A percentile compares a stretch with the other conserved stretches of the same genome.
Conservation (phyloP, 768 basidiomycete genomes). For the Pisolithus marmoratus region DNA sequence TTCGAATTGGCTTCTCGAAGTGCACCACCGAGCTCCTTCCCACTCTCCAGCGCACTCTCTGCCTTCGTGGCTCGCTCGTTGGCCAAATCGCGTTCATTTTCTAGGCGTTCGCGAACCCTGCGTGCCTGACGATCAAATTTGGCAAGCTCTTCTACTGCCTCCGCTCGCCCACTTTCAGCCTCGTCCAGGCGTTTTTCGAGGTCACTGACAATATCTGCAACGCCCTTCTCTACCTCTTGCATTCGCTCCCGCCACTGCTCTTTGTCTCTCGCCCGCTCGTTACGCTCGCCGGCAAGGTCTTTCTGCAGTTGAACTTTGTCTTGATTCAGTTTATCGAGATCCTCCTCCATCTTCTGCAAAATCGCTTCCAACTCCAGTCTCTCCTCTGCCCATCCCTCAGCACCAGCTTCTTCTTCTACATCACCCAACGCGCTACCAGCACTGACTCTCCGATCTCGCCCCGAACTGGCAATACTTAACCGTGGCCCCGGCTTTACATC, state of each 20-base stretch:
- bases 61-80: conserved; percentile 59
- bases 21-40: conserved; percentile 63
- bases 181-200: conserved; percentile 51
- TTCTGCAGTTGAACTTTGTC: conserved; percentile 44
- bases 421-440: conserved; percentile 48
- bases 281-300: conserved; percentile 48
- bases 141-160: conserved; percentile 35
- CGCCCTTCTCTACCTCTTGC: conserved; percentile 64
- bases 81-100: conserved; percentile 51
- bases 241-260: conserved; percentile 68
- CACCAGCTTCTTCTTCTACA: conserved; percentile 57
- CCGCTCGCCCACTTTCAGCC: conserved; percentile 44
- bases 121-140: conserved; percentile 41
- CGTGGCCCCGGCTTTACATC: conserved; percentile 34
- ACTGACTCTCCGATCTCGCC: conserved; percentile 45
- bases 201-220: conserved; percentile 58
- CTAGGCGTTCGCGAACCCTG: conserved; percentile 37
- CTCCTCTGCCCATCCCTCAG: conserved; percentile 69
- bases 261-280: conserved; percentile 58
- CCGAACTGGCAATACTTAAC: conserved; percentile 23
- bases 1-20: conserved; percentile 61
- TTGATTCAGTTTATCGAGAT: conserved; percentile 34
- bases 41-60: conserved; percentile 56
- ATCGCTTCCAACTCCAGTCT: conserved; percentile 50
- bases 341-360: conserved; percentile 30